These are phyloP conservation scores for Iris pallida DNA, from an alignment of 116 monocot genomes.

Conservation along the genomic window DNA sequence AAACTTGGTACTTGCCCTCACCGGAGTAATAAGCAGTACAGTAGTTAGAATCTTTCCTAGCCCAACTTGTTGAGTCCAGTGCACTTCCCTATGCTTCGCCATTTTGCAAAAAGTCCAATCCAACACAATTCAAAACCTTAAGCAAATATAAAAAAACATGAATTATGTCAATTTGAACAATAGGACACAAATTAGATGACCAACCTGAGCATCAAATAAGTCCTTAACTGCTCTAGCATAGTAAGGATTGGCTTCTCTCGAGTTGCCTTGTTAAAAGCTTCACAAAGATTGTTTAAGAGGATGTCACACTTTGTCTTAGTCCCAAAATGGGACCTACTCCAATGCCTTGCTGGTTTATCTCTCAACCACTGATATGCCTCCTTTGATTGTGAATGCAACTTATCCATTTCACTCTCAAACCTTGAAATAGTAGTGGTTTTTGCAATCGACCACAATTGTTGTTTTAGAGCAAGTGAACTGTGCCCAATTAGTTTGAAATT, in stretches of 20 bases:
- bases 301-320: not conserved
- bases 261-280: not conserved
- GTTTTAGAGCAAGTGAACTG: not conserved
- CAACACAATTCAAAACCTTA: too few relatives aligned
- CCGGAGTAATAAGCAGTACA: too few relatives aligned
- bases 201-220: not conserved
- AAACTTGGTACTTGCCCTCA: not conserved
- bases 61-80: too few relatives aligned
- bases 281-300: not conserved
- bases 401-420: not conserved
- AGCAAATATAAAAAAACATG: too few relatives aligned
- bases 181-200: too few relatives aligned
- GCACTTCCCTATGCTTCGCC: too few relatives aligned
- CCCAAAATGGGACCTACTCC: not conserved
- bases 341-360: not conserved
- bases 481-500: not conserved
- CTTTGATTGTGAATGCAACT: not conserved
- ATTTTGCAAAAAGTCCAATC: too few relatives aligned
- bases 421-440: not conserved
- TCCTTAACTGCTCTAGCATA: not conserved
- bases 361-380: not conserved
- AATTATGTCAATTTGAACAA: too few relatives aligned
- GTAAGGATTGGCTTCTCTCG: not conserved
- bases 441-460: not conserved
- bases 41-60: too few relatives aligned